These are phyloP conservation scores for Diaporthe amygdali DNA, from an alignment of 2,329 filamentous ascomycete genomes.

Conservation along the genomic window DNA sequence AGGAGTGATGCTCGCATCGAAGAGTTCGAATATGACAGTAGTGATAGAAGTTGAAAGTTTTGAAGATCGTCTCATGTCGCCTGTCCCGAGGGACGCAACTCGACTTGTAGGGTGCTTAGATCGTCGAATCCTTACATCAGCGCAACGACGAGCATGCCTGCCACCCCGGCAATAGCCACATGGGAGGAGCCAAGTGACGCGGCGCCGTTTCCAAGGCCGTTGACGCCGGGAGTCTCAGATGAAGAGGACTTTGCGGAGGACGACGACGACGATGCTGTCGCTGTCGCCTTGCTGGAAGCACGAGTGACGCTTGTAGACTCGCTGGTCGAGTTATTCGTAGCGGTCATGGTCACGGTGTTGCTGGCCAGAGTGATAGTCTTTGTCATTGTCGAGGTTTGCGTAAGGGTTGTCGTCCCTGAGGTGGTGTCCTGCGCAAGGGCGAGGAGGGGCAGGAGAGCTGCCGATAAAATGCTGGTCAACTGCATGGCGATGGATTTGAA, in stretches of 20 bases:
- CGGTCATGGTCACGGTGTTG: conserved; percentile 36
- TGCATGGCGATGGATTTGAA: conserved; percentile 41
- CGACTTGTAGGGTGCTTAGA: not conserved
- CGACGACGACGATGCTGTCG: conserved; percentile 27
- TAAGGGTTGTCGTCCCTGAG: conserved; percentile 55
- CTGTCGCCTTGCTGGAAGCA: conserved; percentile 14
- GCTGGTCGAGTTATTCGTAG: not conserved
- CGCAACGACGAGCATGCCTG: conserved; percentile 55
- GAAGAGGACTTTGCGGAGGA: conserved; percentile 35
- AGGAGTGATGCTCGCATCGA: conserved; percentile 37
- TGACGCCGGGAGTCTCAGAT: conserved; percentile 40
- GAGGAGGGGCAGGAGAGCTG: conserved; percentile 57
- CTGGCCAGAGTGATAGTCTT: conserved; percentile 47
- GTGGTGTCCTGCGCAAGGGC: conserved; percentile 50
- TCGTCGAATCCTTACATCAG: conserved; percentile 48
- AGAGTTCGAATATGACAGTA: conserved; percentile 30
- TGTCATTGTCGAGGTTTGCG: conserved; percentile 55
- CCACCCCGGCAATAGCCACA: conserved; percentile 53
- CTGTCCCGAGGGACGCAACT: not conserved
- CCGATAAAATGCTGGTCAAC: conserved; percentile 50
- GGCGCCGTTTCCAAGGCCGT: conserved; percentile 36
- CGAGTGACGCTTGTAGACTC: conserved; percentile 32
- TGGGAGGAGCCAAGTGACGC: conserved; percentile 48
- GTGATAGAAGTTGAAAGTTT: not conserved
- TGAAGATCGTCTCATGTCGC: not conserved